Conservation (phyloP, 768 basidiomycete genomes). For the Trametes elegans region DNA sequence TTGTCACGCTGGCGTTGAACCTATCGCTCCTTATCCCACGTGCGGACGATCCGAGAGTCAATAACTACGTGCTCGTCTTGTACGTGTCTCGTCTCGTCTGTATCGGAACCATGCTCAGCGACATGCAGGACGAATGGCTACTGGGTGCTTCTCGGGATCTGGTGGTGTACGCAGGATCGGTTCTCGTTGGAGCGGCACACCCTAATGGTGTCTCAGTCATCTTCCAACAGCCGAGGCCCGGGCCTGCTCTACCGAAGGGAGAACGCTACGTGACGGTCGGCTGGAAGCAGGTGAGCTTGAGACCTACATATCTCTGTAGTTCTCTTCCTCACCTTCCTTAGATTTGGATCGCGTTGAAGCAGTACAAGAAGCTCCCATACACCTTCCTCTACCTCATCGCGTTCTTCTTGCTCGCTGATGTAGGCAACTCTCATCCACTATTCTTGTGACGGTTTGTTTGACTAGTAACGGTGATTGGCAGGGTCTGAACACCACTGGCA, state of each 20-base stretch:
- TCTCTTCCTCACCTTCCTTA: conserved; percentile 25
- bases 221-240: conserved; percentile 80
- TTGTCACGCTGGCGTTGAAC: conserved; percentile 62
- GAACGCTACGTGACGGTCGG: conserved; percentile 79
- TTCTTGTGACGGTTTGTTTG: too few species aligned
- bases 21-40: conserved; percentile 69
- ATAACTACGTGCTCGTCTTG: conserved; percentile 76
- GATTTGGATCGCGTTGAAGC: conserved; percentile 75
- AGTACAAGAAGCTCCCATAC: conserved; percentile 75
- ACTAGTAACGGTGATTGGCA: conserved; percentile 27
- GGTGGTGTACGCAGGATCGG: conserved; percentile 95
- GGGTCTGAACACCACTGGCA: conserved; percentile 81
- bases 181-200: too few species aligned
- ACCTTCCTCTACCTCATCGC: conserved; percentile 79
- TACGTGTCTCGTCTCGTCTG: conserved; percentile 32
- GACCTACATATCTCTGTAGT: neutral
- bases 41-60: conserved; percentile 53
- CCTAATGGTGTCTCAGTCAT: too few species aligned
- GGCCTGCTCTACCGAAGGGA: conserved; percentile 73
- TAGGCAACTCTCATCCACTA: conserved; percentile 34
- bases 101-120: neutral
- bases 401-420: conserved; percentile 77
- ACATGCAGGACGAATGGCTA: conserved; percentile 59
- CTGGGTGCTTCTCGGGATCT: conserved; percentile 78
- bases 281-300: conserved; percentile 73